Conservation (phyloP, 1,139 yeast genomes). For the Yamadazyma trypodendri region DNA sequence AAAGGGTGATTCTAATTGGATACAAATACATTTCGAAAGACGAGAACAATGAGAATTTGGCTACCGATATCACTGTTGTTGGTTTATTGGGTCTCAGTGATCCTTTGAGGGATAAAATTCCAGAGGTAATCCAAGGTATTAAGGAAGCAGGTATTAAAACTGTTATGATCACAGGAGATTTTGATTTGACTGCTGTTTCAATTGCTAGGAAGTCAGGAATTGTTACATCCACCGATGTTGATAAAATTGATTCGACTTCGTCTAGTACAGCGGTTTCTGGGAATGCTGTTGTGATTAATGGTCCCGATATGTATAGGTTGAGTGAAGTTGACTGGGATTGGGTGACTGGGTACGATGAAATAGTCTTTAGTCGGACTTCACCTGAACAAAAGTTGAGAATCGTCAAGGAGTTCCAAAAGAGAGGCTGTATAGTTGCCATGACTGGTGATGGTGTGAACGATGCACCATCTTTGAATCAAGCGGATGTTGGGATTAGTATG, state of each 20-base stretch:
- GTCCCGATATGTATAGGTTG: constrained; percentile 34
- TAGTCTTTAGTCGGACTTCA: constrained; percentile 53
- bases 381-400: constrained; percentile 54
- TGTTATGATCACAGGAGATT: constrained; percentile 57
- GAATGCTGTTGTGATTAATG: constrained; percentile 36
- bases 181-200: constrained; percentile 51
- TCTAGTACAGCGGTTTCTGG: constrained; percentile 9
- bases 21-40: constrained; percentile 20
- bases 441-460: constrained; percentile 57
- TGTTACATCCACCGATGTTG: constrained; percentile 17
- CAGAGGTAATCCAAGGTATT: constrained; percentile 34
- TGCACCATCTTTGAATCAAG: constrained; percentile 51
- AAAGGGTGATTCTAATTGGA: constrained; percentile 46
- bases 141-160: constrained; percentile 50
- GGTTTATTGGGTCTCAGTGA: constrained; percentile 52
- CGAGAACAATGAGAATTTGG: constrained; percentile 14
- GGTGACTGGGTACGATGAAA: constrained; percentile 35
- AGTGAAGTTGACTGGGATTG: constrained; percentile 45
- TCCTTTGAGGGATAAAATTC: constrained; percentile 49
- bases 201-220: constrained; percentile 40
- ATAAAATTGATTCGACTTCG: constrained; percentile 22
- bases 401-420: constrained; percentile 47
- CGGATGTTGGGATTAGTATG: constrained; percentile 54
- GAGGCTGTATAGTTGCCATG: constrained; percentile 48
- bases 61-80: constrained; percentile 24